Percentiles rank a stretch among this genome's conserved stretches.
phyloP scores from a whole-genome alignment of 2,329 filamentous ascomycete genomes.

The Keithomyces neogunnii region DNA sequence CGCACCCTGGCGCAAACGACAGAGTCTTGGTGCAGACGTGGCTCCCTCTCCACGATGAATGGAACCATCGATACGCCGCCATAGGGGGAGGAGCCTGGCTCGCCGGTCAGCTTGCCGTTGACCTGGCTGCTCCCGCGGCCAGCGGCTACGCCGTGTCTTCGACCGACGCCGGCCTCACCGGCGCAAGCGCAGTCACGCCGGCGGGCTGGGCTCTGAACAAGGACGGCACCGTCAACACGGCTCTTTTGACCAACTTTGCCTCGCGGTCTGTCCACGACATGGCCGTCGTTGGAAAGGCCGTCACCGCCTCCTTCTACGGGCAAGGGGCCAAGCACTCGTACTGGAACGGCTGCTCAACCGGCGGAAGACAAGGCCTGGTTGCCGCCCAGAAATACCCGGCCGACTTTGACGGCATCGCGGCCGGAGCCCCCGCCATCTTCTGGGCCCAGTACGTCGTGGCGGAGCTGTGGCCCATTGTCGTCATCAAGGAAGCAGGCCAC shows the following conservation, averaged over 20 bases:
- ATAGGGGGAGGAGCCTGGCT: constrained; percentile 22
- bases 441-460: constrained; percentile 14
- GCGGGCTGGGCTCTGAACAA: constrained; percentile 8
- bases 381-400: constrained; percentile 41
- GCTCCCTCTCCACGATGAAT: constrained; percentile 14
- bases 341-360: constrained; percentile 43
- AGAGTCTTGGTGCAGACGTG: constrained; percentile 15
- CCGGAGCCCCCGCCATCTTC: constrained; percentile 29
- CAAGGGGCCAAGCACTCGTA: constrained; percentile 31
- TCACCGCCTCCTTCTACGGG: constrained; percentile 33
- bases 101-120: constrained; percentile 11
- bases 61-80: constrained; percentile 21
- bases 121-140: neutral
- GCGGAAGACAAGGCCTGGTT: constrained; percentile 47
- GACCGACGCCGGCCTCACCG: constrained; percentile 15
- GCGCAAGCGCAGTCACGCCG: constrained; percentile 1
- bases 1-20: constrained; percentile 15
- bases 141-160: constrained; percentile 13
- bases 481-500: constrained; percentile 21
- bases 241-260: constrained; percentile 29
- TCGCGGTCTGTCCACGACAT: constrained; percentile 25
- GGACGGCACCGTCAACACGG: constrained; percentile 9
- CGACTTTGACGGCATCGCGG: constrained; percentile 44
- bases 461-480: constrained; percentile 12
- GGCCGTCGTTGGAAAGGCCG: constrained; percentile 31